These are phyloP conservation scores for Solanum virginianum DNA, from an alignment of 257 asterid genomes.

Conservation along the genomic window DNA sequence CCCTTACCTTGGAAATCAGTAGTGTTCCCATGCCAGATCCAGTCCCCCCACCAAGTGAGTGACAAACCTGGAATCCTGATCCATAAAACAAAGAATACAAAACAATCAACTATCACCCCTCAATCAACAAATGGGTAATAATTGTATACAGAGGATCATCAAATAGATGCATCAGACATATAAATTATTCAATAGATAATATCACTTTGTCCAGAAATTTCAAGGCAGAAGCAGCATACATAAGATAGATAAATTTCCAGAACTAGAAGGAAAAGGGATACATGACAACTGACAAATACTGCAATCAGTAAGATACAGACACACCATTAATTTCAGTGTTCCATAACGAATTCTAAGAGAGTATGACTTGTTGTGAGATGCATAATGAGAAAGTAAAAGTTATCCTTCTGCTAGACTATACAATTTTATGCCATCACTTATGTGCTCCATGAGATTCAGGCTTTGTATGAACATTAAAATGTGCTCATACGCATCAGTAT, in stretches of 20 bases:
- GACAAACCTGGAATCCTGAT: conserved; percentile 58
- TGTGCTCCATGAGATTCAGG: not conserved
- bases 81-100: not conserved
- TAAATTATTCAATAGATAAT: not conserved
- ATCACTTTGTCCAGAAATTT: not conserved
- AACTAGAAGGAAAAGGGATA: not conserved
- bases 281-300: not conserved
- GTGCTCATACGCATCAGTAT: not conserved
- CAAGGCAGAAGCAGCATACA: not conserved
- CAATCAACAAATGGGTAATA: not conserved
- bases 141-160: not conserved
- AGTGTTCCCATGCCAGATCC: conserved; percentile 71
- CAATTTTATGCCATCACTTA: not conserved
- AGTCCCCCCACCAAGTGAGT: conserved; percentile 65
- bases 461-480: not conserved
- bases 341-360: not conserved
- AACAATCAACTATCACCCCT: not conserved
- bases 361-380: not conserved
- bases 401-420: not conserved
- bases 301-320: not conserved
- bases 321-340: not conserved
- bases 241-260: not conserved
- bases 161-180: not conserved
- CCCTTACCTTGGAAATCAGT: conserved; percentile 54
- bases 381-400: not conserved